Evolutionary conservation across 1,139 yeast species (phyloP), one percentile per base, ranked within the genome.

Genomic region (Debaryomycetaceae sp.): DNA sequence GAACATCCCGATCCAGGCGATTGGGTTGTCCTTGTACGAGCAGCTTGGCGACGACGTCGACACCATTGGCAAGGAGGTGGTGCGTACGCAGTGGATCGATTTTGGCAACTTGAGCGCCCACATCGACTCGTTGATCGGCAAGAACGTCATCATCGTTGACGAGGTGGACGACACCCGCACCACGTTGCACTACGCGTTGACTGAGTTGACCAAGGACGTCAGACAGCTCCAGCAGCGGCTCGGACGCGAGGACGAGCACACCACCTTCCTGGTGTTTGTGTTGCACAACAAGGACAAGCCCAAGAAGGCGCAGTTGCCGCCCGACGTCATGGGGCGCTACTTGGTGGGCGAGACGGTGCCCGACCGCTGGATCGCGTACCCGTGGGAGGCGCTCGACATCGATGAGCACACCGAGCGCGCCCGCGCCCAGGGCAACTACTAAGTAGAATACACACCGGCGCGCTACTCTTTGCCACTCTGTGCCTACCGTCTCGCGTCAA

Each of bases 161-260:
- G 83, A 76, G 54, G 83, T 77, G 26, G 83, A 77, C 49, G 83
- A 77, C 48, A 75, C 82, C 12, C 67, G 83, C 59, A 76, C 83
- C 20, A 77, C 83, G 10, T 55, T 77, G 30, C 81, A 75, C 39
- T 77, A 77, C 45, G 83, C 83, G 2, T 54, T 75, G 27, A 61
- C 69, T 28, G 83, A 77, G 46, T 53, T 77, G 36, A 65, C 73
- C 42, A 70, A 74, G 41, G 83, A 77, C 49, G 75, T 77, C 15
- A 54, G 53, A 21, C 66, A 58, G 21, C 78, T 79, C 50, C 77
- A 75, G 53, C 56, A 51, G 38, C 46, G 51, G 49, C 53, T 65
- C 37, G 74, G 74, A 11, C 56, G 70, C 45, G 37, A 44, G 17
- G 46, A 56, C 28, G 66, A 62, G 37, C 49, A 48, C 22, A 75